Evolutionary conservation across 306 rosid genomes (phyloP), one percentile per base, ranked within the genome.

Genomic region (Aeschynomene evenia): DNA sequence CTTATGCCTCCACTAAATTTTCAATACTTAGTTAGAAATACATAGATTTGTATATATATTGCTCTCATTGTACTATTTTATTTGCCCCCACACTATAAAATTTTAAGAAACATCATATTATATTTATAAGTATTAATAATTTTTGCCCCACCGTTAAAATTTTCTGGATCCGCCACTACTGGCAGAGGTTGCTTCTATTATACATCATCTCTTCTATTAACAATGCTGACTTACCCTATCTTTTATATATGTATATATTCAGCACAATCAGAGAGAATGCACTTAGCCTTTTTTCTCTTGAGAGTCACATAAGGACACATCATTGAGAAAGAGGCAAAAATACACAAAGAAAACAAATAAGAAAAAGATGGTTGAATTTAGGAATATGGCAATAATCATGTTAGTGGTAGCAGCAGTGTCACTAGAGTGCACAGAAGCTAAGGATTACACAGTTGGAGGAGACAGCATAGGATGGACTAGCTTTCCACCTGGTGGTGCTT

Each of bases 391-490:
- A 53, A 61, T 74, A 57, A 9, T 82, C 2, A 1, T 72, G 21
- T 48, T 50, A 0, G 4, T 68, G 50, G 54, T 34, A 12, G 75
- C 49, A 15, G 54, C 58, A 43, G 29, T 71, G 45, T 33, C 45
- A 10, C 45, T 69, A 3, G 56, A 60, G 10, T 14, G 12, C 24
- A 33, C 70, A 62, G 51, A 78, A 67, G 86, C 80, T 24, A 56
- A 56, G 65, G 20, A 50, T 4, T 63, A 62, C 55, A 73, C 59
- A 1, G 91, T 84, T 0, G 87, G 86, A 34, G 84, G 63, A 34
- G 84, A 56, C 22, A 1, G 3, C 50, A 31, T 33, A 11, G 91
- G 79, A 52, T 86, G 89, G 91, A 58, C 43, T 4, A 75, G 49
- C 70, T n/a, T 36, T 68, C 91, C 84, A 10, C 19, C 86, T 0